Evolutionary conservation across 1,284 basidiomycete species (phyloP), one percentile per base, ranked within the genome.

Genomic region (Sparassis latifolia): DNA sequence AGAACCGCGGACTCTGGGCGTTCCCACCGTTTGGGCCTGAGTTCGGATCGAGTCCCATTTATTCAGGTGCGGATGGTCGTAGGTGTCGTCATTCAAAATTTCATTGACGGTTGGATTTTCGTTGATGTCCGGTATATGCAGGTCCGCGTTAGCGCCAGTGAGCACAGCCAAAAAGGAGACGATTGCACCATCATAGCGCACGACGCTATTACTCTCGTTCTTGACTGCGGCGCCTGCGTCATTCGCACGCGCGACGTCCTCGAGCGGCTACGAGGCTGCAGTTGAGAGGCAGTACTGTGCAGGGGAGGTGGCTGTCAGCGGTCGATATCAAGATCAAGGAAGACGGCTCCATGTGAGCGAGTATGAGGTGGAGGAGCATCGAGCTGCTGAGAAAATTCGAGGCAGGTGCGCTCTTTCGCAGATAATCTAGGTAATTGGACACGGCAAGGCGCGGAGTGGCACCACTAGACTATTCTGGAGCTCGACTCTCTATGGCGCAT

Each of bases 211-310:
- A 50, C 69, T 71, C 51, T 71, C 70, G 52, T 72, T 73, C 54
- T 58, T 63, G 42, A 58, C 56, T 0, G 66, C 59, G 5, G 70
- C 69, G 4, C 71, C 72, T 31, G 59, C 59, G 38, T 74, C 75
- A 49, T 81, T 80, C 3, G 71, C 74, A 29, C 58, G 65, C 0
- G 76, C 79, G 4, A 80, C 79, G 29, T 70, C 75, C 56, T 82
- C 79, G 49, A 83, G 79, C 2, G 76, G 60, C 48, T 75, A 71
- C 3, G 74, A 76, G 1, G 71, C 70, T 0, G 80, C 80, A 0
- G 80, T 82, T 2, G 79, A 82, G 1, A 83, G 68, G 45, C 76
- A 75, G 56, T 82, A 82, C 60, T 75, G 44, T 33, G 35, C n/a
- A 9, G 38, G 20, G 12, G 3, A 31, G 31, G 20, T 20, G 20